phyloP scores from a whole-genome alignment of 306 rosid genomes.

The Cucumis sativus region Cucumber_9930_V3 NC_026655.2:3114001-3114500 shows the following conservation, averaged over 20 bases:
- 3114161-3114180: not conserved
- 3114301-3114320: conserved; percentile 83
- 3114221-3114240: not conserved
- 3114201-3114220: not conserved
- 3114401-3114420: not conserved
- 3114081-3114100: not conserved
- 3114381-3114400: conserved; percentile 11
- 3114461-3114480: conserved; percentile 54
- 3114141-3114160: not conserved
- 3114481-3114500: conserved; percentile 59
- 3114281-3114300: conserved; percentile 45
- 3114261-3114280: conserved; percentile 45
- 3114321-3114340: conserved; percentile 66
- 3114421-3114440: not conserved
- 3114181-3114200: not conserved
- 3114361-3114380: conserved; percentile 20
- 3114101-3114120: not conserved
- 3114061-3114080: not conserved
- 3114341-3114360: conserved; percentile 74
- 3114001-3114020: conserved; percentile 72
- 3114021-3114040: not conserved
- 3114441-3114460: conserved; percentile 12
- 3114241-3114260: not conserved
- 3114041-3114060: not conserved
- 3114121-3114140: not conserved